A percentile compares a stretch with the other conserved stretches of the same genome.
Conservation (phyloP, 176 grass and related monocot species). For the Oryza australiensis region DNA sequence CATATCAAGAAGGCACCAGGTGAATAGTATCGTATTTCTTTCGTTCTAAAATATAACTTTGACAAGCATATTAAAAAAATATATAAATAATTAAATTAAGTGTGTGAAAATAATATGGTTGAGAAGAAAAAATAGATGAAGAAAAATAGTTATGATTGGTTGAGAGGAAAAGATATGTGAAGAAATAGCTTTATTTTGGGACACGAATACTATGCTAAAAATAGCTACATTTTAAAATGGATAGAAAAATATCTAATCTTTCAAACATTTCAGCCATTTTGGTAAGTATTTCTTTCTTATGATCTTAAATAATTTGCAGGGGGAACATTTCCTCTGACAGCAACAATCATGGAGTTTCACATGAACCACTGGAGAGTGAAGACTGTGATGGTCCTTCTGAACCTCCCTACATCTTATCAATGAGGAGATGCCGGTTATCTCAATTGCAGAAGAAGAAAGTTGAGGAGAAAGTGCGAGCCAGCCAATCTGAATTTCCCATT, state of each 20-base stretch:
- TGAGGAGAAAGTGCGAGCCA: constrained; percentile 27
- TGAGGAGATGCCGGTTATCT: background rate
- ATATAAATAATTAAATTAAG: too few species aligned
- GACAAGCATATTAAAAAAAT: too few species aligned
- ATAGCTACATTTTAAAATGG: too few species aligned
- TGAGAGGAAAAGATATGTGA: too few species aligned
- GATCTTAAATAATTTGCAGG: background rate
- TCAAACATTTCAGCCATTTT: background rate
- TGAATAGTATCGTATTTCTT: constrained; percentile 29
- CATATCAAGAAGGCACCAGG: background rate
- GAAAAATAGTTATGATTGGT: too few species aligned
- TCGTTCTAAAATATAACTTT: too few species aligned
- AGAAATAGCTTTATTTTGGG: too few species aligned
- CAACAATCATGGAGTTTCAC: background rate
- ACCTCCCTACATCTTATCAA: constrained; percentile 1
- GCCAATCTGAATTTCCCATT: constrained; percentile 7
- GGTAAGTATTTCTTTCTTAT: constrained; percentile 5
- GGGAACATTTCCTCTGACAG: background rate
- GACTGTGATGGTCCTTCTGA: background rate
- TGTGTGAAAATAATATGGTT: too few species aligned
- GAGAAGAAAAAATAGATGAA: too few species aligned
- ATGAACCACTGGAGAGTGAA: background rate
- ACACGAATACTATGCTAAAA: too few species aligned
- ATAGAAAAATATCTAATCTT: too few species aligned
- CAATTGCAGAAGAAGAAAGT: constrained; percentile 28